Percentiles rank a stretch among this genome's conserved stretches.
Conservation (phyloP, 2,329 filamentous ascomycete species). For the Piedraia hortae region DNA sequence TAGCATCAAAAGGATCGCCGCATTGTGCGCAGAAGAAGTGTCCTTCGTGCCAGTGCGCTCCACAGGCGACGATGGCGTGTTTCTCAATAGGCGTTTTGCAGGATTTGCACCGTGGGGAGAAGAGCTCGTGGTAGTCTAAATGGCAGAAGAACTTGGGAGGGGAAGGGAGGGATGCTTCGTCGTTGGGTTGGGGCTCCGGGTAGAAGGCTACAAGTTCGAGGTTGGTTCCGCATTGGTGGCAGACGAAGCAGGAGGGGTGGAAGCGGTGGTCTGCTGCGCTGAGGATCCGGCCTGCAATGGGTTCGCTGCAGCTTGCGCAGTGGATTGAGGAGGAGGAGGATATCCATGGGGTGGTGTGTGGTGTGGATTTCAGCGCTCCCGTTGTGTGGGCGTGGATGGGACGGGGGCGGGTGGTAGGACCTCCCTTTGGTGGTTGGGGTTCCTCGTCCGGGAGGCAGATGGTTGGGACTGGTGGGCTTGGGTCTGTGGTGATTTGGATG, state of each 20-base stretch:
- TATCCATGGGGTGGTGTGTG: slow-evolving; percentile 21
- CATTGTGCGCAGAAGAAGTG: slow-evolving; percentile 99
- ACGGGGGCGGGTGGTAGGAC: slow-evolving; percentile 9
- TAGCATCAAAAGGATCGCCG: slow-evolving; percentile 44
- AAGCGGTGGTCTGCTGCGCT: slow-evolving; percentile 60
- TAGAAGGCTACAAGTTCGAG: slow-evolving; percentile 94
- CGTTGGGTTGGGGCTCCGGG: slow-evolving; percentile 55
- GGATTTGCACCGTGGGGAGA: slow-evolving; percentile 75
- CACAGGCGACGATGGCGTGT: slow-evolving; percentile 78
- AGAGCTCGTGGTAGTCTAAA: slow-evolving; percentile 92
- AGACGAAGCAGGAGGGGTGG: slow-evolving; percentile 79
- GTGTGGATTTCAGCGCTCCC: slow-evolving; percentile 13
- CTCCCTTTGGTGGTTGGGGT: too few species aligned
- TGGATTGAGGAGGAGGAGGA: too few species aligned
- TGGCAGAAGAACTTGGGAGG: slow-evolving; percentile 79
- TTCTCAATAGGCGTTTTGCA: slow-evolving; percentile 92
- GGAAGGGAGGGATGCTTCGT: too few species aligned
- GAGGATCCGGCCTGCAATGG: slow-evolving; percentile 77
- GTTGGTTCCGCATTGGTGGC: slow-evolving; percentile 59
- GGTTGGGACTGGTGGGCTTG: slow-evolving; percentile 6
- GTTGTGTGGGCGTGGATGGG: slow-evolving; percentile 10
- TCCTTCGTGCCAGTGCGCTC: slow-evolving; percentile 85
- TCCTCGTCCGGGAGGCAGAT: too few species aligned
- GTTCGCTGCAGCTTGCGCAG: slow-evolving; percentile 58
- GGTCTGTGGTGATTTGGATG: slow-evolving; percentile 3